Conservation (phyloP, 257 asterid species). For the Capsicum baccatum region DNA sequence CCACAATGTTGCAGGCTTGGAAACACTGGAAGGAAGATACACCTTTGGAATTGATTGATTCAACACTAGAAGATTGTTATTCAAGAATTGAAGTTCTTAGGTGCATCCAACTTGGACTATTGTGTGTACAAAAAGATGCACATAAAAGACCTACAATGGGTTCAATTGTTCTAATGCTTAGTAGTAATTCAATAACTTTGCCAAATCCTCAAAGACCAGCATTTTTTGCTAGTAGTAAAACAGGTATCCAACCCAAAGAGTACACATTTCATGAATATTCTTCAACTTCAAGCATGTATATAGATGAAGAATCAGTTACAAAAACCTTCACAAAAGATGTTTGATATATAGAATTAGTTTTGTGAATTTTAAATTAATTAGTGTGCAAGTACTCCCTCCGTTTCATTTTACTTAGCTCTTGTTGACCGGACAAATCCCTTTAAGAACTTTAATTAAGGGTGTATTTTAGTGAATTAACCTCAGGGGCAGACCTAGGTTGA, state of each 20-base stretch:
- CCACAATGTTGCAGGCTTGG: conserved; percentile 18
- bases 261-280: neutral
- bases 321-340: too few relatives aligned
- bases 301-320: neutral
- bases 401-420: too few relatives aligned
- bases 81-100: conserved; percentile 7
- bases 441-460: too few relatives aligned
- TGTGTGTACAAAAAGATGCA: conserved; percentile 22
- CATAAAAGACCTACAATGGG: conserved; percentile 15
- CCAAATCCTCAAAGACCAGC: neutral
- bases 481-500: too few relatives aligned
- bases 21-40: conserved; percentile 15
- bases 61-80: neutral
- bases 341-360: too few relatives aligned
- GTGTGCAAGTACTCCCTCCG: too few relatives aligned
- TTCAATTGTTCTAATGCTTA: conserved; percentile 10
- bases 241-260: neutral
- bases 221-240: neutral
- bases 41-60: conserved; percentile 8
- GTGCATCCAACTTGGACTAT: conserved; percentile 21
- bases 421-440: too few relatives aligned
- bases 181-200: neutral
- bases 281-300: neutral
- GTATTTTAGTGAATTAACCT: too few relatives aligned
- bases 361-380: too few relatives aligned